Percentiles rank a stretch among this genome's conserved stretches.
These are phyloP conservation scores for Emydomyces testavorans DNA, from an alignment of 2,329 filamentous ascomycete genomes.

Conservation along the genomic window DNA sequence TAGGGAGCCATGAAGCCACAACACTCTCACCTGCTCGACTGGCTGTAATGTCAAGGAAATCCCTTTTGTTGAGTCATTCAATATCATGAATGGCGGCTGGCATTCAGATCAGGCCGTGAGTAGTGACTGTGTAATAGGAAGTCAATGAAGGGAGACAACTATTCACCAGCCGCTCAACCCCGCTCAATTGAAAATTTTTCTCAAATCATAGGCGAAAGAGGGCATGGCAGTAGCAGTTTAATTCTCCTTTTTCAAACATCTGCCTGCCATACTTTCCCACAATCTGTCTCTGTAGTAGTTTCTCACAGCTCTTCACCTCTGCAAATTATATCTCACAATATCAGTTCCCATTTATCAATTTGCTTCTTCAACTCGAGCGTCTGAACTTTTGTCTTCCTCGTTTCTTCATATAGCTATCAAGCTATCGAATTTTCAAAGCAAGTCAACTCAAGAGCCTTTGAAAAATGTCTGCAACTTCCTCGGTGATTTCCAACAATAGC, in stretches of 20 bases:
- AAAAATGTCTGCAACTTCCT: constrained; percentile 8
- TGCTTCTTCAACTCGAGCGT: background rate
- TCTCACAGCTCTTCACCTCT: background rate
- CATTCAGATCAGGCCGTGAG: background rate
- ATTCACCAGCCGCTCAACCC: background rate
- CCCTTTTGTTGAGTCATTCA: background rate
- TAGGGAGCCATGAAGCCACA: background rate
- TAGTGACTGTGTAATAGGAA: constrained; percentile 6
- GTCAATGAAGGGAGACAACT: constrained; percentile 1
- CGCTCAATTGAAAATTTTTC: constrained; percentile 4
- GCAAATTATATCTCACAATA: background rate
- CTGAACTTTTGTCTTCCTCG: background rate
- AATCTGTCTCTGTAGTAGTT: background rate
- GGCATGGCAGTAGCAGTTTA: background rate
- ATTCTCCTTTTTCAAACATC: background rate
- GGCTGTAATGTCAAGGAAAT: background rate
- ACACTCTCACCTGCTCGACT: background rate
- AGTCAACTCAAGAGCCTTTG: background rate
- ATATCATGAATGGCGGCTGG: background rate
- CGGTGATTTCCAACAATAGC: constrained; percentile 2
- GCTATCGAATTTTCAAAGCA: background rate
- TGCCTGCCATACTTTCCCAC: background rate
- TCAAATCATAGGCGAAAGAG: background rate
- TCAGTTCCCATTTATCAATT: background rate
- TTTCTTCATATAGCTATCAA: background rate